Conservation (phyloP, 805 yeast species). For the Wickerhamomyces alni region DNA sequence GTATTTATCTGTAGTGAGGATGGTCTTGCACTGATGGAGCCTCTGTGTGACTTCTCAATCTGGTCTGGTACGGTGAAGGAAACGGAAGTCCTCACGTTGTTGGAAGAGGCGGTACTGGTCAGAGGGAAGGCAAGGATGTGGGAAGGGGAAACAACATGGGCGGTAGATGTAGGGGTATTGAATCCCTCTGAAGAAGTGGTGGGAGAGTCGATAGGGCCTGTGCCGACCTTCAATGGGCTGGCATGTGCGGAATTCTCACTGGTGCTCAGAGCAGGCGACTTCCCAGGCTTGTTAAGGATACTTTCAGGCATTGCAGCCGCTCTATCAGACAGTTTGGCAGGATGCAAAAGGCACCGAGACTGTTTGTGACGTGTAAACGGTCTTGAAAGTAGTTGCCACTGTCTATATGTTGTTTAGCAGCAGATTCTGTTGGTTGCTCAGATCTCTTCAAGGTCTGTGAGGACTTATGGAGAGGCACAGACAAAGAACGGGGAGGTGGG, state of each 20-base stretch:
- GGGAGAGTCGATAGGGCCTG: not conserved
- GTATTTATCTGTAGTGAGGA: conserved; percentile 30
- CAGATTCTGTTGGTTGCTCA: no score
- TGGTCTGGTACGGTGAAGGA: conserved; percentile 43
- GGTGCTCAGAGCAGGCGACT: not conserved
- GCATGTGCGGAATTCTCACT: not conserved
- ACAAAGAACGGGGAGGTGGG: no score
- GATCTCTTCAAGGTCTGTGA: no score
- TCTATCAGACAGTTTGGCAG: no score
- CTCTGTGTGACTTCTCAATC: conserved; percentile 41
- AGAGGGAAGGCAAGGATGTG: not conserved
- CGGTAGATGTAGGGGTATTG: not conserved
- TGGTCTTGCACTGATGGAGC: conserved; percentile 52
- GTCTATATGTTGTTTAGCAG: no score
- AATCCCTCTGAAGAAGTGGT: not conserved
- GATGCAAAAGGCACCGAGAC: no score
- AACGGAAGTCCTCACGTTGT: conserved; percentile 20
- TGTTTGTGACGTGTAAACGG: no score
- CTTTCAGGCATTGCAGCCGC: not conserved
- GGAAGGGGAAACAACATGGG: not conserved
- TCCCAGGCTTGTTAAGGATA: not conserved
- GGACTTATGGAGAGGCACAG: no score
- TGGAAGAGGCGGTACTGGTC: not conserved
- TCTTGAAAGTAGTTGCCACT: no score
- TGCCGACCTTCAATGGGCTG: not conserved